Conservation (phyloP, 805 yeast genomes). For the Barnettozyma salicaria region DNA sequence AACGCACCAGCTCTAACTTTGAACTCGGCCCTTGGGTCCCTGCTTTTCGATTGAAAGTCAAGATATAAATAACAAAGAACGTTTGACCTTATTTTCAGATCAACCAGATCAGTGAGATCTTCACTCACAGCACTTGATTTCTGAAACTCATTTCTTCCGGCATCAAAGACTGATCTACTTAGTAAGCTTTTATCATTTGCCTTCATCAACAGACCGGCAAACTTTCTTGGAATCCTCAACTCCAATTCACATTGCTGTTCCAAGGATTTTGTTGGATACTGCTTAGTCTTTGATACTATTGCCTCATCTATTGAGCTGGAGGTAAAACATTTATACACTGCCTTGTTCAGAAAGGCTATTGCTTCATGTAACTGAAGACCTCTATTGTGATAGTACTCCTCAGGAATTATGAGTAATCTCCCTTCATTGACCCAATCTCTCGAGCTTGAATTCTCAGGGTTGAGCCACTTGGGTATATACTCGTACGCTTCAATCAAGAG, state of each 20-base stretch:
- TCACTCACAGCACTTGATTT: neutral
- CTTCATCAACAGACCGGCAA: slow-evolving; percentile 19
- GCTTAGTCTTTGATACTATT: slow-evolving; percentile 15
- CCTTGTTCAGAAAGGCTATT: slow-evolving; percentile 33
- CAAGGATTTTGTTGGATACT: slow-evolving; percentile 29
- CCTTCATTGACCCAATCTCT: slow-evolving; percentile 48
- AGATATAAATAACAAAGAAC: slow-evolving; percentile 17
- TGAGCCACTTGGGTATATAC: slow-evolving; percentile 41
- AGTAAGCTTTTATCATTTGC: slow-evolving; percentile 6
- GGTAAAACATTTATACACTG: slow-evolving; percentile 31
- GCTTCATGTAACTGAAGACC: slow-evolving; percentile 36
- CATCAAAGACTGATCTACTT: slow-evolving; percentile 8
- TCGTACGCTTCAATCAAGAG: slow-evolving; percentile 45
- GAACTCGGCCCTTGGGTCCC: neutral
- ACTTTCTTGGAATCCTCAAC: slow-evolving; percentile 13
- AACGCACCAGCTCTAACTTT: slow-evolving; percentile 7
- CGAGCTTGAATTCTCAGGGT: slow-evolving; percentile 41
- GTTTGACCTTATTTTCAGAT: slow-evolving; percentile 19
- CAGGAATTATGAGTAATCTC: slow-evolving; percentile 35
- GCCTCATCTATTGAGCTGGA: slow-evolving; percentile 20
- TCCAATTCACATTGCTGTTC: slow-evolving; percentile 18
- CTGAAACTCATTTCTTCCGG: slow-evolving; percentile 1
- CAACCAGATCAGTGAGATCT: slow-evolving; percentile 10
- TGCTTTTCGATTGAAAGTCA: slow-evolving; percentile 11
- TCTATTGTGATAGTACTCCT: slow-evolving; percentile 28